Evolutionary conservation across 352 stramenopile species (phyloP).

Genomic region (Pythium rhizo-oryzae): DNA sequence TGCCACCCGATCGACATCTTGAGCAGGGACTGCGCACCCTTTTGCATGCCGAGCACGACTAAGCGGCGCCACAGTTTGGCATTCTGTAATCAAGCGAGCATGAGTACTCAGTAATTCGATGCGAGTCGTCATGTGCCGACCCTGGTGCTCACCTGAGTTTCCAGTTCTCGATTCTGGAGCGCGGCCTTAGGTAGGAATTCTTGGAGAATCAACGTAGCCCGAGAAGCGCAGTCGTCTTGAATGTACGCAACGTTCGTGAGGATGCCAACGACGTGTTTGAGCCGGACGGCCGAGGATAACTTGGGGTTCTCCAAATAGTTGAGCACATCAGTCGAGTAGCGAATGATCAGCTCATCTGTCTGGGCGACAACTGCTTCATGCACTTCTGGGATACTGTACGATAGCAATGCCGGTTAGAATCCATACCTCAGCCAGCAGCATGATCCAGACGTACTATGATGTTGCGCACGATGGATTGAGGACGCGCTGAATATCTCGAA

Average conservation of each 20-base stretch:
- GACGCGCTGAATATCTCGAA: constrained; percentile 75
- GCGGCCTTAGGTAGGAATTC: constrained; percentile 55
- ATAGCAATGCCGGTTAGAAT: constrained; percentile 12
- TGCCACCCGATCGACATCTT: constrained; percentile 74
- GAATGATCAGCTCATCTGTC: constrained; percentile 61
- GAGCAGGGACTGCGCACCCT: constrained; percentile 63
- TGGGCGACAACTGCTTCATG: constrained; percentile 64
- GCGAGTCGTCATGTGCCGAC: too few species aligned
- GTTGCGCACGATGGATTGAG: constrained; percentile 82
- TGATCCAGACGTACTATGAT: constrained; percentile 26
- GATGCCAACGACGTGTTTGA: constrained; percentile 70
- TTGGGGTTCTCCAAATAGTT: constrained; percentile 70
- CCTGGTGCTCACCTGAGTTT: constrained; percentile 39
- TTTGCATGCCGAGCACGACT: constrained; percentile 52
- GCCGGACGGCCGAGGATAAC: constrained; percentile 54
- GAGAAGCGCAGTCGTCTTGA: constrained; percentile 58
- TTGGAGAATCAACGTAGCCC: constrained; percentile 53
- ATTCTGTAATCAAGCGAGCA: constrained; percentile 35
- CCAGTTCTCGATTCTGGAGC: constrained; percentile 46
- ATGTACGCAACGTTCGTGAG: constrained; percentile 75
- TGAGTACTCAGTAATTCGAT: neutral
- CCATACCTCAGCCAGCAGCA: neutral
- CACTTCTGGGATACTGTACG: constrained; percentile 51
- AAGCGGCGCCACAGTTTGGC: constrained; percentile 52
- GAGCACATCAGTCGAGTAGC: constrained; percentile 60